Conservation (phyloP, 164 flowering plant species). For the Vitis riparia region DNA sequence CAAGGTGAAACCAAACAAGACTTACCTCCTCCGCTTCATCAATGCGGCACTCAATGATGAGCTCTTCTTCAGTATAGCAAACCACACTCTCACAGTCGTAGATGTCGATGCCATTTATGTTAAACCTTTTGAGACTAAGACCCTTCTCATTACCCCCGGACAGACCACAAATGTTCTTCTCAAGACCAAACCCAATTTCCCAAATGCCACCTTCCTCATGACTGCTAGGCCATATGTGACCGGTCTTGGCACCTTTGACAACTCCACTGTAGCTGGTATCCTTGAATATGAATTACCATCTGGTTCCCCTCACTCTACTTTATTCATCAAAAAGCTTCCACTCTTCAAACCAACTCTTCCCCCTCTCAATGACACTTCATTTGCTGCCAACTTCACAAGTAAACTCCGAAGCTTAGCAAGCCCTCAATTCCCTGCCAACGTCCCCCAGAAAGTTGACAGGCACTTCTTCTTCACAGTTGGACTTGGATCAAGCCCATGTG, state of each 20-base stretch:
- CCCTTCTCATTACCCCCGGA: constrained; percentile 27
- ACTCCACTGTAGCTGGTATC: constrained; percentile 20
- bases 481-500: constrained; percentile 36
- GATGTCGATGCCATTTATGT: constrained; percentile 26
- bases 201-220: constrained; percentile 24
- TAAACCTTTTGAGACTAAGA: constrained; percentile 24
- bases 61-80: constrained; percentile 39
- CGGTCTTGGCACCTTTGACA: constrained; percentile 34
- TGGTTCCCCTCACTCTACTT: not conserved
- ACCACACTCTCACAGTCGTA: constrained; percentile 25
- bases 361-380: constrained; percentile 34
- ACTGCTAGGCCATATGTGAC: constrained; percentile 27
- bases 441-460: constrained; percentile 31
- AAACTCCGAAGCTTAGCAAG: constrained; percentile 32
- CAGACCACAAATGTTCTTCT: constrained; percentile 21
- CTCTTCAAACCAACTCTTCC: constrained; percentile 36
- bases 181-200: constrained; percentile 9
- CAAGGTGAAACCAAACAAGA: constrained; percentile 30
- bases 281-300: constrained; percentile 22
- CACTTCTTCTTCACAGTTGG: constrained; percentile 38
- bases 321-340: constrained; percentile 20
- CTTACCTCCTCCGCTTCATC: constrained; percentile 29
- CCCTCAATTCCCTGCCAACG: constrained; percentile 34
- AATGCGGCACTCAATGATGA: constrained; percentile 44
- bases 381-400: constrained; percentile 22